phyloP scores from a whole-genome alignment of 768 basidiomycete genomes.

The Leccinum longicurvipes region DNA sequence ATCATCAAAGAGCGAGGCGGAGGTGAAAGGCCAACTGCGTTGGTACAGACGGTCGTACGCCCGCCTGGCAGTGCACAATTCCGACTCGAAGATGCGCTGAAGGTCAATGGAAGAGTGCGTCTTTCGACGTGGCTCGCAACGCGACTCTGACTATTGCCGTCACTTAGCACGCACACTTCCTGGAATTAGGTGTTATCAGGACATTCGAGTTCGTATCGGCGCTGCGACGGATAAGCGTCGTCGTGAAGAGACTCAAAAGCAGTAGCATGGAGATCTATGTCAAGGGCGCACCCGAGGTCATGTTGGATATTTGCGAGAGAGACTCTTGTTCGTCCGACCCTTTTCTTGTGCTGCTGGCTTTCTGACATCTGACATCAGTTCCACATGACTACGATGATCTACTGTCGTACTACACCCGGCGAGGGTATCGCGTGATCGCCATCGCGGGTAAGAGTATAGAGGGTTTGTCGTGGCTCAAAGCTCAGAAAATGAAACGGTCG shows the following conservation, averaged over 20 bases:
- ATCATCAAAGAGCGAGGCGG: conserved; percentile 65
- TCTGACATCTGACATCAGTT: conserved; percentile 48
- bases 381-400: conserved; percentile 96
- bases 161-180: conserved; percentile 88
- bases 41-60: conserved; percentile 95
- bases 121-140: neutral
- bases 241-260: conserved; percentile 93
- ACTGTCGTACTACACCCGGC: conserved; percentile 92
- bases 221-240: conserved; percentile 93
- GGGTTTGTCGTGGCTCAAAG: conserved; percentile 92
- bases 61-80: conserved; percentile 94
- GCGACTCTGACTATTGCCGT: neutral
- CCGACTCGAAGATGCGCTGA: conserved; percentile 89
- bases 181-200: conserved; percentile 94
- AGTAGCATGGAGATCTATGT: conserved; percentile 96
- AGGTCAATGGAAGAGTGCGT: conserved; percentile 71
- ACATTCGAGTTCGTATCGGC: conserved; percentile 96
- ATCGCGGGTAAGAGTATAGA: conserved; percentile 96
- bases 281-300: conserved; percentile 99
- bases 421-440: conserved; percentile 96
- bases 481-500: conserved; percentile 92
- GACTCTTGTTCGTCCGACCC: conserved; percentile 74
- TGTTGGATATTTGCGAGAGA: conserved; percentile 90
- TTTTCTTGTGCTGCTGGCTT: neutral
- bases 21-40: conserved; percentile 69